Conservation (phyloP, 1,284 basidiomycete species). For the Papiliotrema fonsecae region DNA sequence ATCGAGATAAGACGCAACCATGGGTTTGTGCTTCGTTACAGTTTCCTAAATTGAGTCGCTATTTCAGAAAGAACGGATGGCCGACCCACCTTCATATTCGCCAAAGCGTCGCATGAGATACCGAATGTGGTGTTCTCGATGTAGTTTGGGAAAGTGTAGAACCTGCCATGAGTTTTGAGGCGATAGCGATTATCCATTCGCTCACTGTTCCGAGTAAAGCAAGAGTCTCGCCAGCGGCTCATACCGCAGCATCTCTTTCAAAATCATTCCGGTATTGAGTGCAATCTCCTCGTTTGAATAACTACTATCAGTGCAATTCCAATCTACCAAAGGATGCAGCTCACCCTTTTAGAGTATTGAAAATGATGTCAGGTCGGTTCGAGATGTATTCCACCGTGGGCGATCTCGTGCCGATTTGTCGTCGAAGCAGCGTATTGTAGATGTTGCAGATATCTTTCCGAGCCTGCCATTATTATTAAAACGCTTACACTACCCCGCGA, state of each 20-base stretch:
- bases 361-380: conserved; percentile 80
- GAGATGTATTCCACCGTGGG: conserved; percentile 94
- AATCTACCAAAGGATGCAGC: conserved; percentile 10
- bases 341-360: conserved; percentile 72
- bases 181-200: conserved; percentile 15
- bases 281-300: conserved; percentile 94
- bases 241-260: conserved; percentile 94
- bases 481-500: background rate
- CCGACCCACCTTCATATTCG: conserved; percentile 72
- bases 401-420: conserved; percentile 86
- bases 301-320: conserved; percentile 31
- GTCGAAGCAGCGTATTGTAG: conserved; percentile 88
- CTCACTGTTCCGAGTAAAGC: conserved; percentile 86
- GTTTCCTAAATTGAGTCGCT: too few relatives aligned
- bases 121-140: conserved; percentile 98
- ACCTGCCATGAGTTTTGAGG: conserved; percentile 53
- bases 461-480: conserved; percentile 41
- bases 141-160: conserved; percentile 94
- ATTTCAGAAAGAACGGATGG: too few relatives aligned
- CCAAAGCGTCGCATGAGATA: conserved; percentile 95
- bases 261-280: conserved; percentile 95
- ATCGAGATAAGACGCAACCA: conserved; percentile 95
- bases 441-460: conserved; percentile 94
- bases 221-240: conserved; percentile 86
- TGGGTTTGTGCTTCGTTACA: conserved; percentile 88